A percentile compares a stretch with the other conserved stretches of the same genome.
These are phyloP conservation scores for Phytophthora sp. DNA, from an alignment of 352 stramenopile species.

Conservation along the genomic window DNA sequence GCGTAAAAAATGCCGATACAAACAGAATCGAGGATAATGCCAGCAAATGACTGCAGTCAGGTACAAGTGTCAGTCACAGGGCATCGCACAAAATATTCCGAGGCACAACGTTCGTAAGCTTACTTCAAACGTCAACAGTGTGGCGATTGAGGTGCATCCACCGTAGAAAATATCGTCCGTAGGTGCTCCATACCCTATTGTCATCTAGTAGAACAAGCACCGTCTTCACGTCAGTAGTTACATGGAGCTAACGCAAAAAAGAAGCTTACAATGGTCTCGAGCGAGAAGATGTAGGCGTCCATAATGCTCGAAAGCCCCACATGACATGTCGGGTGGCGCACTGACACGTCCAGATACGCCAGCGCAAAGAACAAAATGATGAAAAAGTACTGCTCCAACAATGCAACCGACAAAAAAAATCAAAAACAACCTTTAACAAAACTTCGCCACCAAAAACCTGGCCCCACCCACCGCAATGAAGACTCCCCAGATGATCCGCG, in stretches of 20 bases:
- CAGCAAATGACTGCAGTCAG: constrained; percentile 70
- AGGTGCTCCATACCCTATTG: constrained; percentile 85
- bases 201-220: constrained; percentile 61
- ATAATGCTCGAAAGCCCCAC: constrained; percentile 78
- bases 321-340: constrained; percentile 67
- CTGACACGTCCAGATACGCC: constrained; percentile 74
- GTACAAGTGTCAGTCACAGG: constrained; percentile 2
- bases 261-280: constrained; percentile 83
- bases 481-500: constrained; percentile 78
- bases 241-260: background rate
- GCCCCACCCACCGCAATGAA: constrained; percentile 75
- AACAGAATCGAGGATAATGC: constrained; percentile 88
- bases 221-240: no score
- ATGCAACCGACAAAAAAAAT: background rate
- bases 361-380: constrained; percentile 86
- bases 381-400: constrained; percentile 66
- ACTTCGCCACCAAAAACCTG: constrained; percentile 2
- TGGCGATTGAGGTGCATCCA: constrained; percentile 79
- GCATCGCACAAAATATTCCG: no score
- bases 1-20: constrained; percentile 91
- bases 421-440: background rate
- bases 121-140: constrained; percentile 80
- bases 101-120: no score
- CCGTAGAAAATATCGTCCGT: constrained; percentile 92
- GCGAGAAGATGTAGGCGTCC: constrained; percentile 87